These are phyloP conservation scores for Paramecium tetraurelia DNA, from an alignment of 73 alveolate genomes.

Conservation along the genomic window DNA sequence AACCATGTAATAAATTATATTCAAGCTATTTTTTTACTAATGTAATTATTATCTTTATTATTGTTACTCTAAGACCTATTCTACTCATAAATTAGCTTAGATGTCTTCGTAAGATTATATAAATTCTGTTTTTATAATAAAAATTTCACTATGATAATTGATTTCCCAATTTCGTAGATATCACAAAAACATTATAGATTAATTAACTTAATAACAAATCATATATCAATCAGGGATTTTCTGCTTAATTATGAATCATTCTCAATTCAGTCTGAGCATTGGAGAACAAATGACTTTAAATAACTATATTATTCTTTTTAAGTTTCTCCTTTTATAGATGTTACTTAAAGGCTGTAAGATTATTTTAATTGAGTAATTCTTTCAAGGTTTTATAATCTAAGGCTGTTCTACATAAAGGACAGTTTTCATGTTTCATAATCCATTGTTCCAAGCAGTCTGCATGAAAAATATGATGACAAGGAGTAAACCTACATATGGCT, in stretches of 20 bases:
- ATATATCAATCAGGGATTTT: neutral
- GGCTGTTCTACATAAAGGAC: neutral
- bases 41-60: neutral
- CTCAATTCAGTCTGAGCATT: neutral
- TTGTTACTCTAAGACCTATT: neutral
- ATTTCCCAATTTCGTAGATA: neutral
- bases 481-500: neutral
- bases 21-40: neutral
- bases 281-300: neutral
- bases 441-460: constrained; percentile 2
- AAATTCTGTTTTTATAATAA: neutral
- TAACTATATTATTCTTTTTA: neutral
- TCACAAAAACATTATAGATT: neutral
- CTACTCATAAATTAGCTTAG: neutral
- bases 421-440: constrained; percentile 23
- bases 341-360: neutral
- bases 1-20: neutral
- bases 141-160: constrained; percentile 24
- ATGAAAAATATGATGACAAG: constrained; percentile 38
- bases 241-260: neutral
- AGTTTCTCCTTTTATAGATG: neutral
- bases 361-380: neutral
- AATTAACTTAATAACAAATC: neutral
- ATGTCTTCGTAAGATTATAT: neutral
- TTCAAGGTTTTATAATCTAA: neutral